phyloP scores from a whole-genome alignment of 2,329 filamentous ascomycete genomes.

The Penicillium olsonii region DNA sequence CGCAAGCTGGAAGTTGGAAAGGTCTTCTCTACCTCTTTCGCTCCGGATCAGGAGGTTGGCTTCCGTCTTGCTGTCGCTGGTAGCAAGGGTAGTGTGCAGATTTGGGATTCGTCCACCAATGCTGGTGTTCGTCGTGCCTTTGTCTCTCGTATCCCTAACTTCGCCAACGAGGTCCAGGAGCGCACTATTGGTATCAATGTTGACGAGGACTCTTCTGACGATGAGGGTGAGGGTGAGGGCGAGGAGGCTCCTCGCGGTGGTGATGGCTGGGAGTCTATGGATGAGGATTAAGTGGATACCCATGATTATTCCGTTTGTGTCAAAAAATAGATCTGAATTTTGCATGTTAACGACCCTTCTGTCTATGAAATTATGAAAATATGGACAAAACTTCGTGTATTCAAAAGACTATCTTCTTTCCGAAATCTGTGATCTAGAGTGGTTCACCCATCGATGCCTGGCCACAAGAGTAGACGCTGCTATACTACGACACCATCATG shows the following conservation, averaged over 20 bases:
- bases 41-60: slow-evolving; percentile 83
- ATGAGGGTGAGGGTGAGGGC: slow-evolving; percentile 59
- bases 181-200: slow-evolving; percentile 72
- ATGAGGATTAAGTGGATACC: slow-evolving; percentile 46
- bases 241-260: slow-evolving; percentile 52
- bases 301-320: slow-evolving; percentile 22
- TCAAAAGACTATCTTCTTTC: no score
- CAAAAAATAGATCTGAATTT: slow-evolving; percentile 25
- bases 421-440: no score
- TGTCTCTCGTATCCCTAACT: slow-evolving; percentile 66
- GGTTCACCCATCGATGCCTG: no score
- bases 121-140: slow-evolving; percentile 81
- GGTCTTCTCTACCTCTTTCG: slow-evolving; percentile 89
- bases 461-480: no score
- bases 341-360: slow-evolving; percentile 13
- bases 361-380: slow-evolving; percentile 8
- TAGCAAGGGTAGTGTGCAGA: slow-evolving; percentile 86
- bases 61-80: slow-evolving; percentile 93
- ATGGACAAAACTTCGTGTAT: not conserved
- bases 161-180: slow-evolving; percentile 68
- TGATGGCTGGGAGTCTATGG: slow-evolving; percentile 58
- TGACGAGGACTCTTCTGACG: slow-evolving; percentile 67
- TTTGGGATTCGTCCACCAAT: slow-evolving; percentile 98
- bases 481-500: no score
- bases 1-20: slow-evolving; percentile 92